A percentile compares a stretch with the other conserved stretches of the same genome.
These are phyloP conservation scores for Talaromyces rugulosus DNA, from an alignment of 2,329 filamentous ascomycete species.

Conservation along the genomic window DNA sequence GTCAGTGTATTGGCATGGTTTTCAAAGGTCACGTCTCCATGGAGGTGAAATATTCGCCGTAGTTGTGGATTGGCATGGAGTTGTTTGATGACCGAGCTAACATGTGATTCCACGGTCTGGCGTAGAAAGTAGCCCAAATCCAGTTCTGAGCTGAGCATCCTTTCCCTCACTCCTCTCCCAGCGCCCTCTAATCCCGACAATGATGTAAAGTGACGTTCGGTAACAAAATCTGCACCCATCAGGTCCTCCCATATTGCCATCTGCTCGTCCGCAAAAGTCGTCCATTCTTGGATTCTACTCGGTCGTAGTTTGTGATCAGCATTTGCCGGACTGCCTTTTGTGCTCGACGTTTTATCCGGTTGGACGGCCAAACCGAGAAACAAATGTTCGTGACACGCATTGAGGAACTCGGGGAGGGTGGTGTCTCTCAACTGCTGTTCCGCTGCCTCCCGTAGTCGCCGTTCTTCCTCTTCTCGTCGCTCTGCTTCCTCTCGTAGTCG, in stretches of 20 bases:
- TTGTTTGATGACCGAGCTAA: not conserved
- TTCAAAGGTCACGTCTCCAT: no score
- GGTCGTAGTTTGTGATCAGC: slow-evolving; percentile 17
- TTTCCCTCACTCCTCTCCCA: slow-evolving; percentile 13
- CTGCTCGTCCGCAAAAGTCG: slow-evolving; percentile 15
- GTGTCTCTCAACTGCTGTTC: slow-evolving; percentile 8
- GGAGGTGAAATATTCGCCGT: no score
- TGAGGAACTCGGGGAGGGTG: no score
- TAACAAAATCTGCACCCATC: slow-evolving; percentile 15
- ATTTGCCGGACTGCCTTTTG: slow-evolving; percentile 17
- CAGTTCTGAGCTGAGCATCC: slow-evolving; percentile 16
- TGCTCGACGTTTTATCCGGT: no score
- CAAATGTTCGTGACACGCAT: no score
- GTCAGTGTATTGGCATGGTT: no score
- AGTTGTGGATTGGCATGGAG: not conserved
- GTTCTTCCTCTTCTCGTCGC: slow-evolving; percentile 10
- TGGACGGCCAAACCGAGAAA: slow-evolving; percentile 17
- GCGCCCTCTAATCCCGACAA: slow-evolving; percentile 16
- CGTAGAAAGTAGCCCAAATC: slow-evolving; percentile 17
- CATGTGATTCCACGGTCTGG: not conserved
- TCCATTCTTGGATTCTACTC: slow-evolving; percentile 16
- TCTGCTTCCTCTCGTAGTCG: slow-evolving; percentile 10
- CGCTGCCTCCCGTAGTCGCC: slow-evolving; percentile 9
- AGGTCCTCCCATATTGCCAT: slow-evolving; percentile 15
- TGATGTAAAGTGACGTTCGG: slow-evolving; percentile 16